A percentile compares a stretch with the other conserved stretches of the same genome.
phyloP scores from a whole-genome alignment of 2,329 filamentous ascomycete species.

The Microdochium trichocladiopsis region DNA sequence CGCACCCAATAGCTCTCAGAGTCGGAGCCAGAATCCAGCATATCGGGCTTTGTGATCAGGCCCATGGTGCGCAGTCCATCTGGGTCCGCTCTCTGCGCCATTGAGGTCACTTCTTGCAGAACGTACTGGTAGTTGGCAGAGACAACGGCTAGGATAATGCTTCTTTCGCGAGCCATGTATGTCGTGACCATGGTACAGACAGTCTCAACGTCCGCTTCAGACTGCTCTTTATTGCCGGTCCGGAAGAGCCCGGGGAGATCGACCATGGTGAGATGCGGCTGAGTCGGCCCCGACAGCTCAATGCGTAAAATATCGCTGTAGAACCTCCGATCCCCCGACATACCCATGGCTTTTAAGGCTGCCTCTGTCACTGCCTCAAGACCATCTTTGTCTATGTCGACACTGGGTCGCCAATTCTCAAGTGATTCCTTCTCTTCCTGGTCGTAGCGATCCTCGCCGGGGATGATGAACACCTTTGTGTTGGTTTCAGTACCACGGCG shows the following conservation, averaged over 20 bases:
- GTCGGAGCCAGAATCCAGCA: conserved; percentile 22
- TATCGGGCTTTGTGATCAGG: conserved; percentile 44
- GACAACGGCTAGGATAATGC: conserved; percentile 53
- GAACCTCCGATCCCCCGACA: conserved; percentile 30
- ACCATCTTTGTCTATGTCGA: conserved; percentile 17
- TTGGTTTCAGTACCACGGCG: conserved; percentile 28
- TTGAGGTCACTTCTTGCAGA: conserved; percentile 48
- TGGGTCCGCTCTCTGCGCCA: conserved; percentile 27
- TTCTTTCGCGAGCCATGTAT: conserved; percentile 50
- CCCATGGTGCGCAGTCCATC: conserved; percentile 29
- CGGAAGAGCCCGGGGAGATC: conserved; percentile 52
- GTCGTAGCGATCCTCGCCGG: conserved; percentile 19
- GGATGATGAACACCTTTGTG: conserved; percentile 29
- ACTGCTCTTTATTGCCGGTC: conserved; percentile 36
- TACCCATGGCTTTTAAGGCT: conserved; percentile 41
- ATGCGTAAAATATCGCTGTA: conserved; percentile 38
- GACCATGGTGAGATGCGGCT: conserved; percentile 48
- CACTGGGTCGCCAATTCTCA: conserved; percentile 11
- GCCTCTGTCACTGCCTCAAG: conserved; percentile 27
- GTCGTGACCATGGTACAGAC: conserved; percentile 38
- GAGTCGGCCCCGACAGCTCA: conserved; percentile 37
- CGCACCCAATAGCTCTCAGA: conserved; percentile 30
- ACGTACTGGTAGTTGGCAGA: conserved; percentile 49
- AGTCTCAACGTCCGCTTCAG: conserved; percentile 31
- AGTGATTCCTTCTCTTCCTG: conserved; percentile 13